Percentiles rank a stretch among this genome's conserved stretches.
Conservation (phyloP, 2,329 filamentous ascomycete genomes). For the Fusarium redolens region DNA sequence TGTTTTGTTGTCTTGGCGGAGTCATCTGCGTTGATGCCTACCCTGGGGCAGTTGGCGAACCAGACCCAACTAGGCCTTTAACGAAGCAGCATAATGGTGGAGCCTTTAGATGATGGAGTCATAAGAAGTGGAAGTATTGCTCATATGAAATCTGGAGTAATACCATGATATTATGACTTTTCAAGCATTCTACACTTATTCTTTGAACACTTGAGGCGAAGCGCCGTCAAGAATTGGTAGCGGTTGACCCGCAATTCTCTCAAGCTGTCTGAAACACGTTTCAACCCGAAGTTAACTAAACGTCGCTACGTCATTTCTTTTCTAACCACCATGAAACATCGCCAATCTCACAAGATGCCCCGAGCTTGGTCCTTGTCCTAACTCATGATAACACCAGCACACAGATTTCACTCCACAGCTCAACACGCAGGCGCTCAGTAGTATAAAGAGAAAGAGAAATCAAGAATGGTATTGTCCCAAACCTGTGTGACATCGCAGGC, state of each 20-base stretch:
- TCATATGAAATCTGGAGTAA: too few species aligned
- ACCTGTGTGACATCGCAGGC: not conserved
- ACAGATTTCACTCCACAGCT: too few species aligned
- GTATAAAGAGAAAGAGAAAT: not conserved
- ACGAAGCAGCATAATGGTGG: not conserved
- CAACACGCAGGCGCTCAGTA: fast-evolving
- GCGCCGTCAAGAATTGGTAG: too few species aligned
- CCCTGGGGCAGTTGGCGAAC: not conserved
- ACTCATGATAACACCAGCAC: not conserved
- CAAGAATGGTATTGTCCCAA: not conserved
- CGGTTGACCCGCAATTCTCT: too few species aligned
- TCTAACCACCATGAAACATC: not conserved
- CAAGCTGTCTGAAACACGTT: too few species aligned
- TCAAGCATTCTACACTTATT: too few species aligned
- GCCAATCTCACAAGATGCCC: not conserved
- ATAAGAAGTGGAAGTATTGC: too few species aligned
- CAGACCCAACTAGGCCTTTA: too few species aligned
- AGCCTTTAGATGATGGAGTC: too few species aligned
- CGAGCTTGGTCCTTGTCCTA: not conserved
- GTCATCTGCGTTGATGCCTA: not conserved
- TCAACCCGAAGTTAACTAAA: too few species aligned
- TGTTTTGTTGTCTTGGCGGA: not conserved
- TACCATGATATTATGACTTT: too few species aligned
- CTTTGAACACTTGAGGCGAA: too few species aligned
- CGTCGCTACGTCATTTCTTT: not conserved